phyloP scores from a whole-genome alignment of 2,329 filamentous ascomycete species.

The Fusarium sp. region DNA sequence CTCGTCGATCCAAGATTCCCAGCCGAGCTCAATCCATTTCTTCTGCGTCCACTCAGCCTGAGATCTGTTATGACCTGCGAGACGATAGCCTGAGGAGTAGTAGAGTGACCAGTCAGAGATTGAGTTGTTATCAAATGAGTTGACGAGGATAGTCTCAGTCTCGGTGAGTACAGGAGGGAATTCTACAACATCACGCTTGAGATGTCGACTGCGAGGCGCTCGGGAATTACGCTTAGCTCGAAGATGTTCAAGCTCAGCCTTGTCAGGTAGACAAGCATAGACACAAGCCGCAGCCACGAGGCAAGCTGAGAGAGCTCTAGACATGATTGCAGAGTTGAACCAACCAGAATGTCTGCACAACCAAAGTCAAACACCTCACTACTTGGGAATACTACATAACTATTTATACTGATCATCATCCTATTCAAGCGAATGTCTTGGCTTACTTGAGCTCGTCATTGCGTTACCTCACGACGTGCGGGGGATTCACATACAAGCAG shows the following conservation, averaged over 20 bases:
- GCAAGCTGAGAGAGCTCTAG: conserved; percentile 19
- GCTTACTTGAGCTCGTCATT: background rate
- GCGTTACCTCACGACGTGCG: conserved; percentile 2
- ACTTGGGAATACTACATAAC: accelerated
- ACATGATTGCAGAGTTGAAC: conserved; percentile 10
- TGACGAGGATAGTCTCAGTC: conserved; percentile 19
- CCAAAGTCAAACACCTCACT: accelerated
- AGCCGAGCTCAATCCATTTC: conserved; percentile 37
- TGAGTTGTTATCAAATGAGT: conserved; percentile 36
- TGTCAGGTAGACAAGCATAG: conserved; percentile 36
- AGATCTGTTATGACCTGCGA: conserved; percentile 34
- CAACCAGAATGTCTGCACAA: background rate
- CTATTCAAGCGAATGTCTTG: background rate
- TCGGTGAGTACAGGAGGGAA: conserved; percentile 21
- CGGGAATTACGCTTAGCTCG: conserved; percentile 13
- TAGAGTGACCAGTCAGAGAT: conserved; percentile 41
- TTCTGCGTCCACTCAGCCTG: conserved; percentile 42
- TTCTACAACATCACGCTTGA: conserved; percentile 21
- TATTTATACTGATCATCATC: conserved; percentile 12
- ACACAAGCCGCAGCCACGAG: conserved; percentile 34
- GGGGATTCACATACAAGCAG: conserved; percentile 7
- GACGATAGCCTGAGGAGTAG: conserved; percentile 40
- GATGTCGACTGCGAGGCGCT: conserved; percentile 4
- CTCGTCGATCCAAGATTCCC: conserved; percentile 41
- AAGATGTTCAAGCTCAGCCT: conserved; percentile 24